A percentile compares a stretch with the other conserved stretches of the same genome.
These are phyloP conservation scores for Laguncularia racemosa DNA, from an alignment of 345 rosid genomes.

Conservation along the genomic window DNA sequence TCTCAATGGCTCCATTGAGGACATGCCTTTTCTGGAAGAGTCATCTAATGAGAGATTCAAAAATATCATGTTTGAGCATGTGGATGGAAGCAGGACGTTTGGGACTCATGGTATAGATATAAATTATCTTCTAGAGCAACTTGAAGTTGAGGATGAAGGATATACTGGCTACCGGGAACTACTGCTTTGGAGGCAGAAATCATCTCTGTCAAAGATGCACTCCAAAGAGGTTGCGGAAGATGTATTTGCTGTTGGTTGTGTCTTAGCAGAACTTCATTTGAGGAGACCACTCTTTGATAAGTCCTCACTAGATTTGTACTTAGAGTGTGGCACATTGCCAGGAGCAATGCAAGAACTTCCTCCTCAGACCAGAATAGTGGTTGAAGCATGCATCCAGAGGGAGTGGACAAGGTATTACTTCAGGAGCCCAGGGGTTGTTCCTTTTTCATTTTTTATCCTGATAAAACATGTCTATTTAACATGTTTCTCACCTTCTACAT, in stretches of 20 bases:
- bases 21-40: slow-evolving; percentile 23
- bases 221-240: slow-evolving; percentile 49
- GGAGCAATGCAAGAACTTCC: slow-evolving; percentile 62
- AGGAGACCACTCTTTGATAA: slow-evolving; percentile 70
- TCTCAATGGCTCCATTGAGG: slow-evolving; percentile 12
- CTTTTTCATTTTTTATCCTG: slow-evolving; percentile 1
- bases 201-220: slow-evolving; percentile 20
- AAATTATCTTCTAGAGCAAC: slow-evolving; percentile 59
- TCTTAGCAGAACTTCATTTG: slow-evolving; percentile 77
- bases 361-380: slow-evolving; percentile 51
- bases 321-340: slow-evolving; percentile 48
- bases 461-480: not conserved
- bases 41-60: slow-evolving; percentile 20
- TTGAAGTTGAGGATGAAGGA: slow-evolving; percentile 44
- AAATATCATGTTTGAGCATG: slow-evolving; percentile 21
- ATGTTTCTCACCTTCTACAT: not conserved
- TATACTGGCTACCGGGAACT: slow-evolving; percentile 59
- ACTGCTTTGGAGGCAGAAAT: slow-evolving; percentile 62
- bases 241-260: slow-evolving; percentile 77
- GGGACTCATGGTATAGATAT: slow-evolving; percentile 38
- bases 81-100: slow-evolving; percentile 21
- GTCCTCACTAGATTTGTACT: slow-evolving; percentile 43
- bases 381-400: slow-evolving; percentile 68
- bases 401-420: slow-evolving; percentile 59
- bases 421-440: not conserved